Percentiles rank a stretch among this genome's conserved stretches.
Conservation (phyloP, 176 grass and related monocot species). For the Bonia amplexicaulis region DNA sequence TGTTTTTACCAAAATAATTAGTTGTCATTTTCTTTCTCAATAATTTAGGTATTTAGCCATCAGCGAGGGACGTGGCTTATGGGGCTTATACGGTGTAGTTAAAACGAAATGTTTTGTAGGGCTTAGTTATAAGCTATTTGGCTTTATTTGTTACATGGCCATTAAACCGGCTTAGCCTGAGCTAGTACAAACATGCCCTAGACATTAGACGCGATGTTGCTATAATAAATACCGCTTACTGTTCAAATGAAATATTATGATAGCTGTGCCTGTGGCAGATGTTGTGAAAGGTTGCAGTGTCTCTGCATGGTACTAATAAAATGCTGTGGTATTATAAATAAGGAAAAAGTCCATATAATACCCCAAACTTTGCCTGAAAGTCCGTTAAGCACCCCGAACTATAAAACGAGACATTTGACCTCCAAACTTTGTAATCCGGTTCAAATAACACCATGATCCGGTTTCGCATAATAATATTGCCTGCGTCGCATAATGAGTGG, state of each 20-base stretch:
- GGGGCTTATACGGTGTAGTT: background rate
- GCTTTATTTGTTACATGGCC: background rate
- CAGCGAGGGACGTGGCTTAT: background rate
- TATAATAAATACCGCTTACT: background rate
- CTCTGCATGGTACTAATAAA: background rate
- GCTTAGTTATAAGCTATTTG: too few species aligned
- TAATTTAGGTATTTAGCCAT: background rate
- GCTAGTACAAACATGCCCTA: background rate
- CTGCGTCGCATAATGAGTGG: too few species aligned
- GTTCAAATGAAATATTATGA: background rate
- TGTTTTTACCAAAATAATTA: background rate
- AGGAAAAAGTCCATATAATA: too few species aligned
- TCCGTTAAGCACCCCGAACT: too few species aligned
- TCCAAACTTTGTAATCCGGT: too few species aligned
- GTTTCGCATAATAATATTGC: too few species aligned
- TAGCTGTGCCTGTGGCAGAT: background rate
- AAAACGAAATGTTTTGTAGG: background rate
- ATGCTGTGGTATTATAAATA: too few species aligned
- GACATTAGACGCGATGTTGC: background rate
- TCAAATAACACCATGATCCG: too few species aligned
- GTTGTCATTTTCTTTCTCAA: background rate
- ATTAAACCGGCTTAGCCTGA: background rate
- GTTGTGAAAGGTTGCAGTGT: background rate
- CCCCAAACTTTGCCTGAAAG: too few species aligned
- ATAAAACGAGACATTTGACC: too few species aligned